Evolutionary conservation across 192 early-diverging fungal species (phyloP).

Genomic region (Glomus cerebriforme): DNA sequence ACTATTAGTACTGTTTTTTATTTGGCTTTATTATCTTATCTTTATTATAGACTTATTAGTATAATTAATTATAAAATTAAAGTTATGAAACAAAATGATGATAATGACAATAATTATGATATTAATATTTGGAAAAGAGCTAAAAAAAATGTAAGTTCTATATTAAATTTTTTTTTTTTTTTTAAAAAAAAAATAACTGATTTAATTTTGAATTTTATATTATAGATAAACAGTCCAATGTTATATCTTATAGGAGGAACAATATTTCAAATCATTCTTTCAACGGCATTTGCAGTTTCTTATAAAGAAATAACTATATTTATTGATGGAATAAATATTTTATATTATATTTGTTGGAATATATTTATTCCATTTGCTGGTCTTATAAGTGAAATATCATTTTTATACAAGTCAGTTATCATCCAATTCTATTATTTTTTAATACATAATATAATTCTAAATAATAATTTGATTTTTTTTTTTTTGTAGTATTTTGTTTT

Average conservation of each 20-base stretch:
- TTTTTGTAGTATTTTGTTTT: too few relatives aligned
- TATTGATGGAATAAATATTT: background rate
- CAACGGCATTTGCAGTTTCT: background rate
- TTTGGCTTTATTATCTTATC: background rate
- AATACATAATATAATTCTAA: too few relatives aligned
- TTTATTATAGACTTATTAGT: background rate
- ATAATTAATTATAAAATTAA: background rate
- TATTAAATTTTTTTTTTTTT: background rate
- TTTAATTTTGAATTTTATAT: background rate
- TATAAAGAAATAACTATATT: background rate
- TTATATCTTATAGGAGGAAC: background rate
- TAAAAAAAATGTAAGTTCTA: background rate
- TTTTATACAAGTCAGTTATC: background rate
- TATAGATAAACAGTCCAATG: background rate
- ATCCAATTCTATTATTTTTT: too few relatives aligned
- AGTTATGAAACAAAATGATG: background rate
- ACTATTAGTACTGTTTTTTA: background rate
- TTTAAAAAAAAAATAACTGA: background rate
- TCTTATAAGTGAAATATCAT: background rate
- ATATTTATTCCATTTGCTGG: background rate
- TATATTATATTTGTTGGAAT: background rate
- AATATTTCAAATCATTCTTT: background rate
- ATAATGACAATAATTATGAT: background rate
- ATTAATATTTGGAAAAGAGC: background rate
- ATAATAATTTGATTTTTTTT: too few relatives aligned